These are phyloP conservation scores for Zymoseptoria pseudotritici DNA, from an alignment of 2,329 filamentous ascomycete genomes.

Conservation along the genomic window DNA sequence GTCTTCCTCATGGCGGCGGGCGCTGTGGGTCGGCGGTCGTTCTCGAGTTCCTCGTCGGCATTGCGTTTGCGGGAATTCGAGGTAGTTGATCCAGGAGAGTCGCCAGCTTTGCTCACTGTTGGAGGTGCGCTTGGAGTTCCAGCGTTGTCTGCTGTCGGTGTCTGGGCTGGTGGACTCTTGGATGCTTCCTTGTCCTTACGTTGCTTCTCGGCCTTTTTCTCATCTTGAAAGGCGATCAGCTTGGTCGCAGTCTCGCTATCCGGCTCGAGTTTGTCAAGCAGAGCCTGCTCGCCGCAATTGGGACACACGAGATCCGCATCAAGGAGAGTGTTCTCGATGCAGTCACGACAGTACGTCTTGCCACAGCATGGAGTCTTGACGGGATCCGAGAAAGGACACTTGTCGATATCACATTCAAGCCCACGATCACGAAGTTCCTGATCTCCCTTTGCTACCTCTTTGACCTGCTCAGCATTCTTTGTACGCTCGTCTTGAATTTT, in stretches of 20 bases:
- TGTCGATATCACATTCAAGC: constrained; percentile 91
- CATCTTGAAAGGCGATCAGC: constrained; percentile 65
- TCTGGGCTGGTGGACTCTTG: constrained; percentile 30
- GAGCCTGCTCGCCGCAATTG: constrained; percentile 80
- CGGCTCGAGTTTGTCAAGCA: constrained; percentile 80
- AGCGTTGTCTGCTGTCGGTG: constrained; percentile 13
- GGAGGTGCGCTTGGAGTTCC: constrained; percentile 12
- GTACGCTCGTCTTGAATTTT: constrained; percentile 93
- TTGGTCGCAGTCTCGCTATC: constrained; percentile 84
- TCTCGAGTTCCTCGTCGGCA: constrained; percentile 60
- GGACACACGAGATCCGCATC: constrained; percentile 97
- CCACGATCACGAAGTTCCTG: constrained; percentile 84
- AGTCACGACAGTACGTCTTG: constrained; percentile 98
- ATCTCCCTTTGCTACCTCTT: constrained; percentile 70
- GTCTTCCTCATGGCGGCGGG: constrained; percentile 39
- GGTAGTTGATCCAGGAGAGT: constrained; percentile 27
- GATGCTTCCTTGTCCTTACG: constrained; percentile 38
- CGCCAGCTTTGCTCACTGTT: constrained; percentile 26
- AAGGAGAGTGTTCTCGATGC: constrained; percentile 97
- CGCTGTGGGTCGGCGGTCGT: constrained; percentile 35
- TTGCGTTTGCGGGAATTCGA: constrained; percentile 66
- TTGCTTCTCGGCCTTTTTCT: constrained; percentile 40
- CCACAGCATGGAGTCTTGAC: constrained; percentile 98
- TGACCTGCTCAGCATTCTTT: constrained; percentile 65
- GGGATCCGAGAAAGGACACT: constrained; percentile 95